Evolutionary conservation across 352 stramenopile genomes (phyloP).

Genomic region (Pythium biforme): DNA sequence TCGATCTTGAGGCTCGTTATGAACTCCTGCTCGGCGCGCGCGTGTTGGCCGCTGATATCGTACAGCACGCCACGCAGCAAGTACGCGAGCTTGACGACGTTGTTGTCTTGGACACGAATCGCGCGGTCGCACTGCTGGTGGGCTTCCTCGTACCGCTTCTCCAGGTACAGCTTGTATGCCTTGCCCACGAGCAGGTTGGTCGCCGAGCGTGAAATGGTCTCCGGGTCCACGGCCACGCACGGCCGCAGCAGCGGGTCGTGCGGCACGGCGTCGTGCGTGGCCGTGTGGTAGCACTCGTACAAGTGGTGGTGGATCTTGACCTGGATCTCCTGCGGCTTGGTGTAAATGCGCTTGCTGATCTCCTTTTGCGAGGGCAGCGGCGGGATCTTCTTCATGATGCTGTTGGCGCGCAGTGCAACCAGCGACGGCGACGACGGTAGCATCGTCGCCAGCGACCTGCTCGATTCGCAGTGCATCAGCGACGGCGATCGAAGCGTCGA

Average conservation of each 20-base stretch:
- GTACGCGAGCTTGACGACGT: slow-evolving; percentile 61
- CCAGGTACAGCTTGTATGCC: slow-evolving; percentile 53
- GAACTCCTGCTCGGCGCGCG: slow-evolving; percentile 49
- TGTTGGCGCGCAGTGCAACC: slow-evolving; percentile 15
- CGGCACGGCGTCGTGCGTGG: slow-evolving; percentile 41
- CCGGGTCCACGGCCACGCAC: slow-evolving; percentile 61
- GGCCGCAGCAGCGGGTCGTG: slow-evolving; percentile 67
- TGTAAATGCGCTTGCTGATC: slow-evolving; percentile 64
- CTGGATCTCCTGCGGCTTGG: slow-evolving; percentile 66
- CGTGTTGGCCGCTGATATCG: slow-evolving; percentile 46
- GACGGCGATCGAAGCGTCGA: slow-evolving; percentile 9
- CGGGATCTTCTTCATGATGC: slow-evolving; percentile 44
- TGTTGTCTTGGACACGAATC: slow-evolving; percentile 48
- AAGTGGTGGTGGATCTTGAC: slow-evolving; percentile 55
- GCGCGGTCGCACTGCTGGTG: slow-evolving; percentile 53
- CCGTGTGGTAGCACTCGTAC: slow-evolving; percentile 46
- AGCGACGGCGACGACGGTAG: slow-evolving; percentile 10
- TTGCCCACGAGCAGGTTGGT: slow-evolving; percentile 49
- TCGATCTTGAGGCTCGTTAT: slow-evolving; percentile 41
- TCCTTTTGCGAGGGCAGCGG: slow-evolving; percentile 55
- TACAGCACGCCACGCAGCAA: slow-evolving; percentile 59
- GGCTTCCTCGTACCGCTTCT: slow-evolving; percentile 58
- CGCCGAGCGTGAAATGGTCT: slow-evolving; percentile 30
- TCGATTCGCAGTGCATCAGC: slow-evolving; percentile 20
- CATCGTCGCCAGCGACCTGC: background rate